Conservation (phyloP, 1,284 basidiomycete species). For the Farysia itapuensis region DNA sequence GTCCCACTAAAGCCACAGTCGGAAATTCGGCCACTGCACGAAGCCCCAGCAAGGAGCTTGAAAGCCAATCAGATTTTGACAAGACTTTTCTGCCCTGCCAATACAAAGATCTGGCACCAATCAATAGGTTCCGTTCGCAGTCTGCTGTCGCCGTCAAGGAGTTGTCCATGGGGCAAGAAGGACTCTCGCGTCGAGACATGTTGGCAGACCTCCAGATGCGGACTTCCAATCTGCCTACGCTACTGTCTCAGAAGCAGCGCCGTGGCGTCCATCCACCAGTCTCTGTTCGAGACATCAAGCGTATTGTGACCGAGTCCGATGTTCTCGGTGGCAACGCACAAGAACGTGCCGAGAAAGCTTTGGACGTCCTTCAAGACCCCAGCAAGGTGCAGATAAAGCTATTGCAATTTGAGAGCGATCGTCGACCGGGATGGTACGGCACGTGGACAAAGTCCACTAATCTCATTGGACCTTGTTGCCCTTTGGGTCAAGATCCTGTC, state of each 20-base stretch:
- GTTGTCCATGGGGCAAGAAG: slow-evolving; percentile 7
- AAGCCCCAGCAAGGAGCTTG: slow-evolving; percentile 7
- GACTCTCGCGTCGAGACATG: slow-evolving; percentile 19
- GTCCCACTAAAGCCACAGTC: slow-evolving; percentile 6
- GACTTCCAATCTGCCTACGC: slow-evolving; percentile 5
- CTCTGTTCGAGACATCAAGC: slow-evolving; percentile 53
- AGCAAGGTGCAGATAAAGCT: slow-evolving; percentile 53
- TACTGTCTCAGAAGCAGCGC: slow-evolving; percentile 1
- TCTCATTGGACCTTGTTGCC: slow-evolving; percentile 48
- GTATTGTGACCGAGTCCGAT: slow-evolving; percentile 54
- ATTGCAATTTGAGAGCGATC: slow-evolving; percentile 51
- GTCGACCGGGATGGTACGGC: slow-evolving; percentile 55
- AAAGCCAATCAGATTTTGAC: slow-evolving; percentile 42
- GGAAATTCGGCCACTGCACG: slow-evolving; percentile 4
- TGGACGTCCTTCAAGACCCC: slow-evolving; percentile 46
- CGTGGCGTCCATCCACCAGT: slow-evolving; percentile 45
- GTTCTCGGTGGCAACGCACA: slow-evolving; percentile 51
- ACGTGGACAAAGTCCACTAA: slow-evolving; percentile 55
- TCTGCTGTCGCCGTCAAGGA: slow-evolving; percentile 1
- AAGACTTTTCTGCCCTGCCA: slow-evolving; percentile 52
- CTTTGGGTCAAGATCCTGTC: slow-evolving; percentile 54
- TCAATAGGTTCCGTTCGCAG: slow-evolving; percentile 40
- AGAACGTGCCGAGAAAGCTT: slow-evolving; percentile 42
- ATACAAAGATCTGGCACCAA: slow-evolving; percentile 53
- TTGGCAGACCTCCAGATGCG: slow-evolving; percentile 34